Evolutionary conservation across 2,329 filamentous ascomycete species (phyloP), one percentile per base, ranked within the genome.

Genomic region (Tympanopsis confertula): DNA sequence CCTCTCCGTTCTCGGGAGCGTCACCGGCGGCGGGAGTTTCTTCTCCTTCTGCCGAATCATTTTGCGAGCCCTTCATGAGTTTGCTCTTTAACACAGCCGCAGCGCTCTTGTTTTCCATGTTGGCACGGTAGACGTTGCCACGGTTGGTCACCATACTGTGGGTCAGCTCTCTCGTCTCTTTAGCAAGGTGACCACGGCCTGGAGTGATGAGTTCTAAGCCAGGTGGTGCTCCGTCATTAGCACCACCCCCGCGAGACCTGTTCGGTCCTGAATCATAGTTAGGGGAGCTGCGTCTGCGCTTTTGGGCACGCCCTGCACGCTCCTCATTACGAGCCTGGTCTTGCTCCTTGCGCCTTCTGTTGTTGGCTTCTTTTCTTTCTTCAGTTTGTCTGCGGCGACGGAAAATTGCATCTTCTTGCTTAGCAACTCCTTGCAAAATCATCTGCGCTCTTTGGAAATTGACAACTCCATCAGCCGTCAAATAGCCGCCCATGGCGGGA

Each of bases 351-450:
- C 87, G 73, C 45, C 87, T 69, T 60, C 88, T 87, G 45, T 78
- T 74, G 47, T 80, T 81, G 28, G 85, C 86, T 49, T 88, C 84
- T 43, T 82, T 78, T 44, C 84, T 77, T 41, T 95, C 85, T 44
- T 95, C 88, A 2, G 78, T 75, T 56, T 95, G 82, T 54, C 86
- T 86, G 47, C 93, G 77, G 44, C 86, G 78, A 50, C 78, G 79
- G 62, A 98, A 98, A 41, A 98, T 98, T 13, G 78, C 78, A 56
- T 94, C 86, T 63, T 98, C 91, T 58, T 94, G 86, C 56, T 84
- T 89, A 2, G 86, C 91, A 15, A 98, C 70, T 1, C 87, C 89
- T 49, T 82, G 72, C 36, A 98, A 66, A 51, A 98, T 96, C 47
- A 82, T 69, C 54, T 98, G 91, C 7, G 87, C 88, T 49, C 84